Evolutionary conservation across 805 yeast genomes (phyloP).

Genomic region (Ogataea angusta): DNA sequence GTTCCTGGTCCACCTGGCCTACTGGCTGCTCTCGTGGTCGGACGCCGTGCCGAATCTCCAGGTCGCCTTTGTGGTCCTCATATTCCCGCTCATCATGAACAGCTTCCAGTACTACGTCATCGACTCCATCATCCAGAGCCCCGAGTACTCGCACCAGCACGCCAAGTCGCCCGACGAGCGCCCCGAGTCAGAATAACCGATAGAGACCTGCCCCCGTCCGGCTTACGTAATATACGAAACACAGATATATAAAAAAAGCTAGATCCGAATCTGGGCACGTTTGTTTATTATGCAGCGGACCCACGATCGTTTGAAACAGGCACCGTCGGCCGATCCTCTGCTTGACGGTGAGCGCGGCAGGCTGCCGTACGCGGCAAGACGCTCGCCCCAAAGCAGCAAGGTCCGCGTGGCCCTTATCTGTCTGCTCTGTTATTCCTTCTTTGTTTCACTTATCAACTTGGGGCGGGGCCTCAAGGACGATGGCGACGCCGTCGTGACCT

Average conservation of each 20-base stretch:
- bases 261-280: constrained; percentile 2
- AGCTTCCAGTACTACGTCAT: constrained; percentile 69
- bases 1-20: constrained; percentile 65
- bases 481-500: background rate
- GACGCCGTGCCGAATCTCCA: constrained; percentile 77
- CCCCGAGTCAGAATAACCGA: background rate
- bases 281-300: background rate
- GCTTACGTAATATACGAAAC: background rate
- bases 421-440: constrained; percentile 4
- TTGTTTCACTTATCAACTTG: constrained; percentile 1
- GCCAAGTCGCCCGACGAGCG: constrained; percentile 11
- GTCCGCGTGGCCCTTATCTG: constrained; percentile 3
- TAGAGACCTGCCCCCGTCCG: background rate
- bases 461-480: constrained; percentile 2
- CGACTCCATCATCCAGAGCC: constrained; percentile 70
- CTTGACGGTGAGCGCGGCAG: constrained; percentile 1
- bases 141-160: constrained; percentile 29
- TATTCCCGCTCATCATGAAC: constrained; percentile 72
- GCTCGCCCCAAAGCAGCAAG: constrained; percentile 6
- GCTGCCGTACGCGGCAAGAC: background rate
- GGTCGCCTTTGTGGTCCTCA: constrained; percentile 81
- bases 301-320: background rate
- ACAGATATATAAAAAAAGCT: background rate
- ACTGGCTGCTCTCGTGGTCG: constrained; percentile 79
- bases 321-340: background rate